phyloP scores from a whole-genome alignment of 2,329 filamentous ascomycete species.

The Ophiostoma ulmi region DNA sequence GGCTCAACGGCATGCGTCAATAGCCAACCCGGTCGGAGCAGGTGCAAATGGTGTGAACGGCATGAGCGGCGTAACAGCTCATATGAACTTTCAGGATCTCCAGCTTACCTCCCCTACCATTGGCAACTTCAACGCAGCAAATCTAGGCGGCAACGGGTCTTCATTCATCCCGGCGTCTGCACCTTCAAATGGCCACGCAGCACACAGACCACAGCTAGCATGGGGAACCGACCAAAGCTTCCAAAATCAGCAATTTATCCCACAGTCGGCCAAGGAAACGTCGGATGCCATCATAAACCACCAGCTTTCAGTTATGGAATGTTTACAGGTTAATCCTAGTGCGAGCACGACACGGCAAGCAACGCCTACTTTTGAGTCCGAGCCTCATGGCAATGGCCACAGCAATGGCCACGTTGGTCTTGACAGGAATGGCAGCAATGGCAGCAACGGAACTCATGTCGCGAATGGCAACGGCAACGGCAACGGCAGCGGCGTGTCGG shows the following conservation, averaged over 20 bases:
- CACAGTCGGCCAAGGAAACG: conserved; percentile 52
- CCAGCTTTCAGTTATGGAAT: conserved; percentile 52
- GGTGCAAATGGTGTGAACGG: neutral
- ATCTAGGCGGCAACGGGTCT: neutral
- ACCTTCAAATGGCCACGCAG: neutral
- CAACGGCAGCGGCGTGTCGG: conserved; percentile 24
- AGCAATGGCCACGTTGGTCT: conserved; percentile 24
- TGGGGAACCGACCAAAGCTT: conserved; percentile 64
- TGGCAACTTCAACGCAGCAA: neutral
- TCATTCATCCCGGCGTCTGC: neutral
- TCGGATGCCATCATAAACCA: conserved; percentile 52
- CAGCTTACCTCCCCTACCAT: neutral
- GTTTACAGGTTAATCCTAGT: conserved; percentile 54
- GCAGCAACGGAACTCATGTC: neutral
- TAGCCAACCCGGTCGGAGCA: neutral
- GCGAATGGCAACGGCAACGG: neutral
- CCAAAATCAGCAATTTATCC: conserved; percentile 48
- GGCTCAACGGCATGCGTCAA: neutral
- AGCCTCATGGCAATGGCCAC: conserved; percentile 10
- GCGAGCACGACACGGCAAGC: conserved; percentile 55
- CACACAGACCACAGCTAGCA: conserved; percentile 30
- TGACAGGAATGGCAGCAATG: neutral
- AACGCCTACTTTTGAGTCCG: conserved; percentile 42
- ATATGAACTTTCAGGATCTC: neutral
- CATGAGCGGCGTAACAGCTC: neutral